phyloP scores from a whole-genome alignment of 208 protist species.

The Acanthamoeba comandoni region DNA sequence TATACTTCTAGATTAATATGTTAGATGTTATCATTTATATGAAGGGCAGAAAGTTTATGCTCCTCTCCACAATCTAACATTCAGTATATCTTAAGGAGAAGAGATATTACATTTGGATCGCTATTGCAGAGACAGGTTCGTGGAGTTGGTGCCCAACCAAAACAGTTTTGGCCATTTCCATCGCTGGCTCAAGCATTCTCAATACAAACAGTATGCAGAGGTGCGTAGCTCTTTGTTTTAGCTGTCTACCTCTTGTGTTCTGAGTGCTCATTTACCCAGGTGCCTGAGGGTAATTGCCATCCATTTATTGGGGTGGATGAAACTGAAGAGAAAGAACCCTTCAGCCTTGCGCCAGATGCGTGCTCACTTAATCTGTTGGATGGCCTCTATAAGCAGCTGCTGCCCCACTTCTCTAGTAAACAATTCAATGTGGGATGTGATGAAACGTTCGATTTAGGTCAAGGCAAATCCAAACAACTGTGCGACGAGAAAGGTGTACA shows the following conservation, averaged over 20 bases:
- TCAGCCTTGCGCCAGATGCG: slow-evolving; percentile 15
- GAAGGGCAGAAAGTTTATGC: too few species aligned
- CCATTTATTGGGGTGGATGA: slow-evolving; percentile 32
- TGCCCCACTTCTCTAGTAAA: slow-evolving; percentile 53
- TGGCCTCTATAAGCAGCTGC: slow-evolving; percentile 4
- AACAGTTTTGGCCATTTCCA: slow-evolving; percentile 70
- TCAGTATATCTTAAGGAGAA: not conserved
- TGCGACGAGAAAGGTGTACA: slow-evolving; percentile 25
- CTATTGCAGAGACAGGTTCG: slow-evolving; percentile 41
- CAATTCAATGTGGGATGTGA: slow-evolving; percentile 59
- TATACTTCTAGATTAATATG: not conserved
- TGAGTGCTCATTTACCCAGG: not conserved
- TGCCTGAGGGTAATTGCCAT: slow-evolving; percentile 30
- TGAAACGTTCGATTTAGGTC: slow-evolving; percentile 42
- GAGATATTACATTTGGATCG: slow-evolving; percentile 23
- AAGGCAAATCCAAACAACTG: slow-evolving; percentile 42
- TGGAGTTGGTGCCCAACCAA: slow-evolving; percentile 69
- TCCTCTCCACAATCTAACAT: too few species aligned
- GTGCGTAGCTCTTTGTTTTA: not conserved
- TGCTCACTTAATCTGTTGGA: not conserved
- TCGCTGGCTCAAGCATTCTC: slow-evolving; percentile 35
- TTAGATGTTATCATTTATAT: slow-evolving; percentile 1
- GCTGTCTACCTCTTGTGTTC: not conserved
- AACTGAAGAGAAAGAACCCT: slow-evolving; percentile 17
- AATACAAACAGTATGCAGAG: slow-evolving; percentile 47